Evolutionary conservation across 2,329 filamentous ascomycete genomes (phyloP), one percentile per base, ranked within the genome.

Genomic region (Curvularia hawaiiensis): DNA sequence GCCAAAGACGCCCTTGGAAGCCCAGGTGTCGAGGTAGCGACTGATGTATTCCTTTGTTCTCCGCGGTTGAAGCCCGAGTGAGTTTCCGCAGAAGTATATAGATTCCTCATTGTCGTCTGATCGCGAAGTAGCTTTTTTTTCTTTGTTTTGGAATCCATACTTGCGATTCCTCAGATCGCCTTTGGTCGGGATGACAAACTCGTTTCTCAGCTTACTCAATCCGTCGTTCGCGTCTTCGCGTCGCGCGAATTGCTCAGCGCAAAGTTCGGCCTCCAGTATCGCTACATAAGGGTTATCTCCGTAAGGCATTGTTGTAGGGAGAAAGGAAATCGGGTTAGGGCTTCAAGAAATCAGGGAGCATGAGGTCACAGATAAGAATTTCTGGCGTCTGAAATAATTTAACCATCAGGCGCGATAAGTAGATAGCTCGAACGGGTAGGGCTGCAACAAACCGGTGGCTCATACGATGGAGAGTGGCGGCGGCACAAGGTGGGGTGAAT

Each of bases 1-100:
- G 0, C 92, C 92, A 40, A 89, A 88, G 22, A 97, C 92, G 18
- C 89, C 92, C 63, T 95, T 89, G 0, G 87, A 89, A 0, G 89
- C 89, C 92, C 93, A 97, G 3, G 91, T 92, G 60, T 89, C 85
- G 1, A 96, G 83, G 65, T 96, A 92, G 5, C 86, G 84, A 45
- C 88, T 80, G 60, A 96, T 78, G 61, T 91, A 88, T 16, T 83
- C 79, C 18, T 84, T 81, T 0, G 88, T 87, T 14, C 84, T 84
- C 60, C 84, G 86, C 44, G 93, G 92, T 74, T 97, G 92, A 4
- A 94, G 84, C 38, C 92, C 92, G 1, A 97, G 84, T 0, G 92
- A 96, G 79, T 97, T 96, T 55, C 93, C 93, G 64, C 92, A 94
- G 62, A 97, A 87, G 76, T 97, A 97, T 58, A 91, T 88, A 58